A percentile compares a stretch with the other conserved stretches of the same genome.
These are phyloP conservation scores for California macrophylla DNA, from an alignment of 441 rosid genomes.

Conservation along the genomic window DNA sequence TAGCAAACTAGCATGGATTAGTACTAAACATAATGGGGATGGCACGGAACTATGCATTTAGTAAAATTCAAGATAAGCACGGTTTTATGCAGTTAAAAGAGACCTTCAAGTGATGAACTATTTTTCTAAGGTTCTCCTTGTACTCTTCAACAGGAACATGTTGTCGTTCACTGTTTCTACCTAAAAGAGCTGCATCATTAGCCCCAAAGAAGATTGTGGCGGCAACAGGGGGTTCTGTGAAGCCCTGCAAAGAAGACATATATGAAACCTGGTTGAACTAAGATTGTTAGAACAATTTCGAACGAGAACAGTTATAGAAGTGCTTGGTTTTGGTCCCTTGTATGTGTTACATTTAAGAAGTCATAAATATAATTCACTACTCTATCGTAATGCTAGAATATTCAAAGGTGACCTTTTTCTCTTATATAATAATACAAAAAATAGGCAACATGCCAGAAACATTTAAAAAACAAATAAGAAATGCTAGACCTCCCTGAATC, in stretches of 20 bases:
- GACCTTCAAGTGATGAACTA: slow-evolving; percentile 74
- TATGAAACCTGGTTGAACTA: neutral
- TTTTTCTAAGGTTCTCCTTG: slow-evolving; percentile 49
- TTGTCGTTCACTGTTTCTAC: slow-evolving; percentile 55
- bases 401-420: neutral
- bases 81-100: neutral
- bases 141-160: slow-evolving; percentile 81
- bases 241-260: slow-evolving; percentile 27
- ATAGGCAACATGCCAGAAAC: neutral
- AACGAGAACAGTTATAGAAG: neutral
- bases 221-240: slow-evolving; percentile 51
- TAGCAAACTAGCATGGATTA: too few species aligned
- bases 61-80: neutral
- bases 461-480: neutral
- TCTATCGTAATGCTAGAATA: neutral
- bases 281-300: neutral
- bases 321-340: neutral
- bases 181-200: slow-evolving; percentile 80
- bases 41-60: neutral
- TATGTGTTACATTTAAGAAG: neutral
- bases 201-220: slow-evolving; percentile 81
- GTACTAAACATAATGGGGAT: neutral
- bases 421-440: too few species aligned
- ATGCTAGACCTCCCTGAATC: neutral
- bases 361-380: neutral